Evolutionary conservation across 2,329 filamentous ascomycete species (phyloP).

Genomic region (Neoascochyta sp.): DNA sequence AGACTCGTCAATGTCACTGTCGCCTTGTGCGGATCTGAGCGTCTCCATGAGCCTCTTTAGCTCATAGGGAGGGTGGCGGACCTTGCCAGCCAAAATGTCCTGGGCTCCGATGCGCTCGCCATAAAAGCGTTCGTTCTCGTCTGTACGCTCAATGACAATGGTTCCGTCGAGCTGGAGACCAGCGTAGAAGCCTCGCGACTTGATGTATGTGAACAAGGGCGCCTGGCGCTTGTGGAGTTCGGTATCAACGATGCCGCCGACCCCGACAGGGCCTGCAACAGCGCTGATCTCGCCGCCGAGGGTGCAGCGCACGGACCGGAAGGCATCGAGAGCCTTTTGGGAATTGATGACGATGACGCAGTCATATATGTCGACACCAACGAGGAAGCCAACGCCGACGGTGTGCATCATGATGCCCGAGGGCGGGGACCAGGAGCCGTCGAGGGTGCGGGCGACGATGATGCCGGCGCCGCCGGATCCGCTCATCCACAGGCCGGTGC

Average conservation of each 20-base stretch:
- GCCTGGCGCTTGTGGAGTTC: slow-evolving; percentile 65
- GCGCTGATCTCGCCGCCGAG: slow-evolving; percentile 78
- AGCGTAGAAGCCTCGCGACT: slow-evolving; percentile 83
- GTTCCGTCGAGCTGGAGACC: slow-evolving; percentile 85
- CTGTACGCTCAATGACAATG: slow-evolving; percentile 77
- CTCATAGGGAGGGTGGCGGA: slow-evolving; percentile 54
- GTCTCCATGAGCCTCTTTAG: slow-evolving; percentile 69
- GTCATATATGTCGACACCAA: slow-evolving; percentile 93
- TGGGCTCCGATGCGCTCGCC: slow-evolving; percentile 59
- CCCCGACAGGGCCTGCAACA: slow-evolving; percentile 71
- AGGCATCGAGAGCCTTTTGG: slow-evolving; percentile 75
- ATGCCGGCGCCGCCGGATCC: slow-evolving; percentile 88
- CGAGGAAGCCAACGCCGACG: slow-evolving; percentile 79
- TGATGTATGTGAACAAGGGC: slow-evolving; percentile 81
- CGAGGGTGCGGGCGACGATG: slow-evolving; percentile 75
- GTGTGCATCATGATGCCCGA: slow-evolving; percentile 90
- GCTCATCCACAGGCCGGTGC: slow-evolving; percentile 85
- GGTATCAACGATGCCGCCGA: slow-evolving; percentile 69
- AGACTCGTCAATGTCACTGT: slow-evolving; percentile 66
- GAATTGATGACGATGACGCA: slow-evolving; percentile 92
- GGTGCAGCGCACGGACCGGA: slow-evolving; percentile 73
- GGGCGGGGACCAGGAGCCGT: slow-evolving; percentile 87
- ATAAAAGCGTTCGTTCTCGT: slow-evolving; percentile 86
- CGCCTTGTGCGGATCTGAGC: slow-evolving; percentile 82
- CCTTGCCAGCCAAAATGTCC: slow-evolving; percentile 62